Evolutionary conservation across 805 yeast species (phyloP).

Genomic region (Danielozyma ontarioensis): DNA sequence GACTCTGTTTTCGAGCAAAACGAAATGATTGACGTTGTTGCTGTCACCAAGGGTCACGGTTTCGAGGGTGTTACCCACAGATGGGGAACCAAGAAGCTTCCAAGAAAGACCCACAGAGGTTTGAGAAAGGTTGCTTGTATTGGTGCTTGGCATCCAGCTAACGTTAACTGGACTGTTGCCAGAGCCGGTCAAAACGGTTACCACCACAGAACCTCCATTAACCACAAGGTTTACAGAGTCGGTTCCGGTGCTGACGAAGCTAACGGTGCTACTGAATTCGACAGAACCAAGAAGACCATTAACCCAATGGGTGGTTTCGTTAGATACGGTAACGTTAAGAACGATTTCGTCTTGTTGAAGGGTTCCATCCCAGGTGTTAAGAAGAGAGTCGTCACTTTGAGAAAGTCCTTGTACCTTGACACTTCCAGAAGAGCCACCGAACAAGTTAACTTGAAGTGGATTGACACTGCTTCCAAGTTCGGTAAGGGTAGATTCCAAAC

Average conservation of each 20-base stretch:
- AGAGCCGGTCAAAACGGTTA: conserved; percentile 99
- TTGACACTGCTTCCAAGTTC: conserved; percentile 99
- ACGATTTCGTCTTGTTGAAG: conserved; percentile 96
- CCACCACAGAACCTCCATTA: conserved; percentile 99
- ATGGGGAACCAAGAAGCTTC: conserved; percentile 99
- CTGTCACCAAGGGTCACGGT: conserved; percentile 99
- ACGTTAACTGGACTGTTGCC: conserved; percentile 98
- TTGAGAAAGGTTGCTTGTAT: conserved; percentile 99
- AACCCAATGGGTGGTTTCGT: conserved; percentile 99
- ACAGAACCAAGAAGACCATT: conserved; percentile 99
- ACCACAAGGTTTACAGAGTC: conserved; percentile 99
- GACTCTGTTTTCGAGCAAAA: conserved; percentile 96
- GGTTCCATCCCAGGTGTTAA: conserved; percentile 99
- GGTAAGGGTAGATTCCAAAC: conserved; percentile 99
- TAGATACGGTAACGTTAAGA: conserved; percentile 96
- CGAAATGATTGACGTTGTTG: conserved; percentile 97
- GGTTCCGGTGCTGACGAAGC: conserved; percentile 96
- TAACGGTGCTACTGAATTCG: conserved; percentile 93
- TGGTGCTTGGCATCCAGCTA: conserved; percentile 99
- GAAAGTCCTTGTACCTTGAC: conserved; percentile 97
- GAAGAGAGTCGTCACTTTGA: conserved; percentile 98
- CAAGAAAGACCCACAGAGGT: conserved; percentile 99
- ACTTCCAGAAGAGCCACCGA: conserved; percentile 97
- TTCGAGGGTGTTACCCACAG: conserved; percentile 99
- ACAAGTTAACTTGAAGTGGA: conserved; percentile 97